Evolutionary conservation across 805 yeast genomes (phyloP), one percentile per base, ranked within the genome.

Genomic region (Myxozyma udenii): DNA sequence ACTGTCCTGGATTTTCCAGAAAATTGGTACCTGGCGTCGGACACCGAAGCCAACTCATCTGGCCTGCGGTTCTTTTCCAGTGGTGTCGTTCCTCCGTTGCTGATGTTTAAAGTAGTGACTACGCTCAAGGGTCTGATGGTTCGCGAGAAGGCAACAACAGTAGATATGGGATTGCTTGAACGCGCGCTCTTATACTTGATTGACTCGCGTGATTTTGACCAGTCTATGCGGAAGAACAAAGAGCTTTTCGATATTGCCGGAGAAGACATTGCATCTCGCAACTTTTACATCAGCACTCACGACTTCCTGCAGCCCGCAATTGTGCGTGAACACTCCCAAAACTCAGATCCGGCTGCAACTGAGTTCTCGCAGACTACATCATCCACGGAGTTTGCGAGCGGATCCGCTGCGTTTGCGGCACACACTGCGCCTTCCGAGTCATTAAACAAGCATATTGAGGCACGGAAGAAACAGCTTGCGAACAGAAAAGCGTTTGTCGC

Each of bases 101-200:
- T 38, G 21, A n/a, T 53, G 42, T 43, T 46, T 18, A 46, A 41
- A 24, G 18, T 42, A n/a, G 33, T 49, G 2, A 42, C 36, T 4
- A 28, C 32, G 14, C 35, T 53, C n/a, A 53, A 53, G 33, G 57
- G 57, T n/a, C 16, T 49, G 22, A 50, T 50, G 48, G 43, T 41
- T 3, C 33, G 35, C n/a, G 53, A 53, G 23, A 28, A 30, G 9
- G n/a, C 30, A n/a, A 19, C 16, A 3, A 16, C 24, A n/a, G 53
- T 49, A 19, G 42, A 33, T 26, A 12, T 43, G 22, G 38, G 48
- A 14, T 36, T 53, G 16, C 36, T 53, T 11, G 48, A 48, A 21
- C 42, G 48, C 1, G 57, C 53, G 4, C 28, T 44, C 14, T 16
- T 44, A 21, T 35, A 42, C 28, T 25, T 49, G 24, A 28, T 43